A percentile compares a stretch with the other conserved stretches of the same genome.
Evolutionary conservation across 2,329 filamentous ascomycete species (phyloP).

Genomic region (Cadophora sp.): DNA sequence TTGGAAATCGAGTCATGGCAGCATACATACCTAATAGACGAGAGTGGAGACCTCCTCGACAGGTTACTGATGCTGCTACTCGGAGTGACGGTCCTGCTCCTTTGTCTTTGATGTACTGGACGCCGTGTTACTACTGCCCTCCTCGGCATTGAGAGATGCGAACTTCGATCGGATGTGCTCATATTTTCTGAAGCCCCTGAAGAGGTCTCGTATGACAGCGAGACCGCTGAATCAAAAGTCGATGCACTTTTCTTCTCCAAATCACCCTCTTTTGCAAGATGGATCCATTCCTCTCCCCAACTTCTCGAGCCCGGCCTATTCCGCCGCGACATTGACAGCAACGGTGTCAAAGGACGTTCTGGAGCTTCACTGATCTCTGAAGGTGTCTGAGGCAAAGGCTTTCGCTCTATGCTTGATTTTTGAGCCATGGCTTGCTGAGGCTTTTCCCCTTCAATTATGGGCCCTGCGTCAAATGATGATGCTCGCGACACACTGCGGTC

Average conservation of each 20-base stretch:
- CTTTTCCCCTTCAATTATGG: constrained; percentile 17
- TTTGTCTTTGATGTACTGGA: constrained; percentile 13
- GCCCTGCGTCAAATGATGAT: constrained; percentile 22
- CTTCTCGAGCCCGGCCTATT: constrained; percentile 18
- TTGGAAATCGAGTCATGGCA: background rate
- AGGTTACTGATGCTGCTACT: constrained; percentile 40
- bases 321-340: constrained; percentile 20
- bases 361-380: constrained; percentile 21
- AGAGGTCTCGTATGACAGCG: constrained; percentile 29
- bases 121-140: constrained; percentile 15
- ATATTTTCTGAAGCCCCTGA: constrained; percentile 25
- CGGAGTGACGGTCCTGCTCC: constrained; percentile 34
- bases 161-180: constrained; percentile 29
- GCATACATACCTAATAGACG: constrained; percentile 36
- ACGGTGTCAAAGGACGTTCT: constrained; percentile 28
- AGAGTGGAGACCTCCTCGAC: constrained; percentile 37
- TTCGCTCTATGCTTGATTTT: constrained; percentile 26
- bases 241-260: constrained; percentile 20
- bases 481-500: constrained; percentile 31
- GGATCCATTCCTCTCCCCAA: constrained; percentile 36
- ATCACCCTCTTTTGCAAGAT: constrained; percentile 25
- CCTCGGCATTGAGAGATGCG: constrained; percentile 23
- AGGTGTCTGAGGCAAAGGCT: constrained; percentile 27
- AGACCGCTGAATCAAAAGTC: constrained; percentile 35
- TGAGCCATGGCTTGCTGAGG: constrained; percentile 14